Base-by-base conservation (phyloP, 108 stramenopile species). In the Fragilariopsis cylindrus region DNA sequence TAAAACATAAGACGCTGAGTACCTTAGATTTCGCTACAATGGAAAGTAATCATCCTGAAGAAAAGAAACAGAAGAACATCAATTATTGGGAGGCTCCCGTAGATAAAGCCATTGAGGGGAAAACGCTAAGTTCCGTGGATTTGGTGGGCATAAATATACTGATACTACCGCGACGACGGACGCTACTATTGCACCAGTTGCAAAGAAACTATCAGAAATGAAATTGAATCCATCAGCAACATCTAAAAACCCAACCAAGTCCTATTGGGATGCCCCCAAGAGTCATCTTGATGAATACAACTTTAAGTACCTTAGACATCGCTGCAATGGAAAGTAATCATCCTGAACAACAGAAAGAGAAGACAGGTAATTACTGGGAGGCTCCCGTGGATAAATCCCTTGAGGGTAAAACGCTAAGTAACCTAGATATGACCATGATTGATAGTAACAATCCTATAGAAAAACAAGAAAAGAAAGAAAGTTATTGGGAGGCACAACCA, bases 231-330 rank as follows among this genome's bases (percentile, higher is more conserved):
- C 50, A 13, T 52, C 13, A 13, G 13, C 50, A 52, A 13, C 50
- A 52, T 52, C 13, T 9, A 52, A 13, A 52, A 52, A 30, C 30
- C 30, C 30, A 30, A 30, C 30, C 30, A 30, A 30, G 30, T 76
- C 75, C 21, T 76, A 76, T 57, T 76, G 75, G 75, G 75, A 76
- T 48, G 67, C 67, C 16, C 75, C n/a, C 44, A 66, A 18, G 75
- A 76, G 39, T 4, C 30, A 50, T 16, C 56, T 0, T 76, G 16
- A 48, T 69, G 44, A 68, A 68, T 21, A 69, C 60, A 57, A 69
- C 68, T 12, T 67, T 76, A 48, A 54, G 49, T 9, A 76, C 57
- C 8, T 39, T 76, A 68, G 68, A 69, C 5, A 47, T 76, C 48
- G 16, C 57, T 19, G 21, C 44, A 7, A 39, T 76, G 57, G 75